Evolutionary conservation across 768 basidiomycete species (phyloP), one percentile per base, ranked within the genome.

Genomic region (Leccinellum albellum): DNA sequence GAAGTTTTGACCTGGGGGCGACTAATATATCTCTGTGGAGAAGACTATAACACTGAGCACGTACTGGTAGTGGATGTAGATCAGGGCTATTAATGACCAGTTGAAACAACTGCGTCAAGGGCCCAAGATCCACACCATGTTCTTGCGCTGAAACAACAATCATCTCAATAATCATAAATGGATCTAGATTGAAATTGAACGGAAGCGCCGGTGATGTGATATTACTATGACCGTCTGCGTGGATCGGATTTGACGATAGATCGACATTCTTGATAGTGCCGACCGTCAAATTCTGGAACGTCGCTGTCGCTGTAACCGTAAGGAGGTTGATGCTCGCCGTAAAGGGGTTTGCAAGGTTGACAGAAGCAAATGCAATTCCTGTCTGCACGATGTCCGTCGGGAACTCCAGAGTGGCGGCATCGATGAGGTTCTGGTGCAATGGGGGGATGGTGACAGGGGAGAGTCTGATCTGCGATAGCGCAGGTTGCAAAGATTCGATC

Each of bases 281-380:
- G 12, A 90, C 67, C 1, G 77, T 77, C 42, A 89, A 64, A 47
- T 76, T 77, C 21, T 80, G 76, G 74, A 79, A 87, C 0, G 76
- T 79, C 0, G 82, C 87, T 6, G 71, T 79, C 1, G 86, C 80
- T 2, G 70, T 72, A 17, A 89, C 70, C 46, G 74, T 67, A n/a
- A 86, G 66, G 15, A 90, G 69, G 65, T 84, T 86, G 67, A 90
- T 82, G 64, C 81, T 82, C 17, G 88, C 86, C 0, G 86, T 88
- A 72, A 90, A 90, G 0, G 87, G 87, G 63, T 90, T 87, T 20
- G 75, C 72, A 28, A 90, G 74, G 1, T 72, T 75, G 65, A 89
- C 87, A 1, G 80, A 72, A 5, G 81, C 74, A n/a, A 76, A 75
- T 2, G 86, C 85, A 20, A 85, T 67, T 13, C 83, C 84, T 1